Conservation (phyloP, 2,329 filamentous ascomycete species). For the Aspergillus flavus region DNA sequence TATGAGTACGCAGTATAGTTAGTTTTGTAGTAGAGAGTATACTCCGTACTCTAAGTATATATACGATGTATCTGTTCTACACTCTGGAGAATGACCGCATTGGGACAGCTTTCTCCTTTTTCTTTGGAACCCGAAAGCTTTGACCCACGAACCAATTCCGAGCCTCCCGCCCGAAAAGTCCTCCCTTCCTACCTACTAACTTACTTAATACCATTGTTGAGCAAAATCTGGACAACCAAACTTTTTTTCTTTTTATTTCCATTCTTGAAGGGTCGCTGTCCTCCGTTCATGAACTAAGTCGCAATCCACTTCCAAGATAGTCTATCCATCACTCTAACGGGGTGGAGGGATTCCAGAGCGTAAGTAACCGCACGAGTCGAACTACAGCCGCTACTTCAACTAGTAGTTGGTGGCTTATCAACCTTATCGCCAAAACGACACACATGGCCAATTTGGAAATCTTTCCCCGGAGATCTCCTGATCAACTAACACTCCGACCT, state of each 20-base stretch:
- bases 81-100: neutral
- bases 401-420: conserved; percentile 9
- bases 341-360: neutral
- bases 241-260: neutral
- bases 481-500: conserved; percentile 1
- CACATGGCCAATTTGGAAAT: conserved; percentile 8
- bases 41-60: too few species aligned
- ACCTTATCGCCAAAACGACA: conserved; percentile 10
- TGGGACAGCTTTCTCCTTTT: conserved; percentile 4
- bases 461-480: conserved; percentile 10
- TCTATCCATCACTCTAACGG: neutral
- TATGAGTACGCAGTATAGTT: too few species aligned
- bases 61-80: too few species aligned
- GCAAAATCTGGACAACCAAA: neutral
- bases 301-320: neutral
- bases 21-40: too few species aligned
- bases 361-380: neutral
- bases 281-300: neutral
- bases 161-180: neutral
- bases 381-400: neutral
- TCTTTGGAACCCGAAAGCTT: neutral
- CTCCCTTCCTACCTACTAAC: neutral
- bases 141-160: neutral
- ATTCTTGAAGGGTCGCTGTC: too few species aligned
- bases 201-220: neutral